phyloP scores from a whole-genome alignment of 1,284 basidiomycete species.

The Prillingera fragicola region DNA sequence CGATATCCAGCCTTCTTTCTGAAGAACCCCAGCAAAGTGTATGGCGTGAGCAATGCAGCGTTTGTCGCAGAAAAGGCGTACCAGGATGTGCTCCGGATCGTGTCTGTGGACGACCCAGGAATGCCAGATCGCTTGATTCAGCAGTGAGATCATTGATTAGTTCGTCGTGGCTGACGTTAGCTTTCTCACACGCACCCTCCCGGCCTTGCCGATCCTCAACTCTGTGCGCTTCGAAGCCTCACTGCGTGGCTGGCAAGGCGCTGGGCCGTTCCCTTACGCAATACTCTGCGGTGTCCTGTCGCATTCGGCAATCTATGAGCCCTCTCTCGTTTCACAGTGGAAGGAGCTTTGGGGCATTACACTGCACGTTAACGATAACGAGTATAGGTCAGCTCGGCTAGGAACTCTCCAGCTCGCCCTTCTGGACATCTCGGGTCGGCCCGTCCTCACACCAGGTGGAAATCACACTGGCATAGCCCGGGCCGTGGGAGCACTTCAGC shows the following conservation, averaged over 20 bases:
- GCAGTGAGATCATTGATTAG: conserved; percentile 19
- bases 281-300: conserved; percentile 23
- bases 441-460: conserved; percentile 19
- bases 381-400: conserved; percentile 20
- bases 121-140: conserved; percentile 16
- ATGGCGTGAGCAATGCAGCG: conserved; percentile 14
- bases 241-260: conserved; percentile 13
- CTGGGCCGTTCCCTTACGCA: conserved; percentile 18
- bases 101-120: conserved; percentile 4
- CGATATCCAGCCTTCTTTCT: conserved; percentile 21
- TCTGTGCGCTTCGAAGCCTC: conserved; percentile 19
- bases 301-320: conserved; percentile 19
- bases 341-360: conserved; percentile 17
- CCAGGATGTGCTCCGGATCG: conserved; percentile 5
- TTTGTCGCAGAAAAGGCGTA: conserved; percentile 17
- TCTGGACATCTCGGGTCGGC: conserved; percentile 21
- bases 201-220: conserved; percentile 27
- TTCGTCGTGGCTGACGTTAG: conserved; percentile 8
- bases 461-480: conserved; percentile 21
- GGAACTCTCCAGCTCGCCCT: conserved; percentile 24
- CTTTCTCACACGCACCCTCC: conserved; percentile 18
- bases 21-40: conserved; percentile 18
- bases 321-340: conserved; percentile 2
- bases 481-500: conserved; percentile 16
- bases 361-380: conserved; percentile 22